Conservation (phyloP, 108 stramenopile genomes). For the Conticribra guillardii region DNA sequence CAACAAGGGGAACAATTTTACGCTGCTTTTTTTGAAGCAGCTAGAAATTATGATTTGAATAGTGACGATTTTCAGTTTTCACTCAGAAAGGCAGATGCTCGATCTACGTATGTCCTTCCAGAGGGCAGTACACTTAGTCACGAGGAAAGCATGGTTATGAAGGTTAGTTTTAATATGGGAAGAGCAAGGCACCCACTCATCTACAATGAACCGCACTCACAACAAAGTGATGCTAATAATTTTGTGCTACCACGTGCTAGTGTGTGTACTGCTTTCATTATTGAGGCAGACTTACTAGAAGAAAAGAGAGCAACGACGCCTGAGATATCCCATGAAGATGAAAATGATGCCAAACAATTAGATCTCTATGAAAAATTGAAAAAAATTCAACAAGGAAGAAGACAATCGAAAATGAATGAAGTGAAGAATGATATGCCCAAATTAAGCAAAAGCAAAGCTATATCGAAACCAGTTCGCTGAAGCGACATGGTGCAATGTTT, state of each 20-base stretch:
- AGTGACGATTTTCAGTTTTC: conserved; percentile 18
- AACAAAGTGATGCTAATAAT: background rate
- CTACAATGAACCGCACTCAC: background rate
- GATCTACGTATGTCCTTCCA: background rate
- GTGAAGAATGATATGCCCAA: too few species aligned
- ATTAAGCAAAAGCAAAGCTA: too few species aligned
- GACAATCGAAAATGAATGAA: background rate
- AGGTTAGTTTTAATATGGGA: conserved; percentile 9
- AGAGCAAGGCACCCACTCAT: conserved; percentile 19
- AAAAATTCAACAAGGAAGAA: background rate
- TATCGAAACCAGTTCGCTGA: too few species aligned
- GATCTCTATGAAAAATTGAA: background rate
- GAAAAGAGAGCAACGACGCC: background rate
- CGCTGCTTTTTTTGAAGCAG: conserved; percentile 5
- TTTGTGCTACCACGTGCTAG: background rate
- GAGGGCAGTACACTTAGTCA: conserved; percentile 9
- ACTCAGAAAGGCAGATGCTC: conserved; percentile 9
- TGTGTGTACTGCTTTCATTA: background rate
- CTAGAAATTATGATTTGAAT: conserved; percentile 5
- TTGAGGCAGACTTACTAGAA: too few species aligned
- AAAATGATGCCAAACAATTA: background rate
- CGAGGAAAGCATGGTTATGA: conserved; percentile 1
- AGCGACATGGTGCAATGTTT: too few species aligned
- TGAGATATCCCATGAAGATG: background rate
- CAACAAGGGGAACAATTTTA: background rate